Base-by-base conservation (phyloP, 2,329 filamentous ascomycete species). In the Neofusicoccum cordaticola region DNA sequence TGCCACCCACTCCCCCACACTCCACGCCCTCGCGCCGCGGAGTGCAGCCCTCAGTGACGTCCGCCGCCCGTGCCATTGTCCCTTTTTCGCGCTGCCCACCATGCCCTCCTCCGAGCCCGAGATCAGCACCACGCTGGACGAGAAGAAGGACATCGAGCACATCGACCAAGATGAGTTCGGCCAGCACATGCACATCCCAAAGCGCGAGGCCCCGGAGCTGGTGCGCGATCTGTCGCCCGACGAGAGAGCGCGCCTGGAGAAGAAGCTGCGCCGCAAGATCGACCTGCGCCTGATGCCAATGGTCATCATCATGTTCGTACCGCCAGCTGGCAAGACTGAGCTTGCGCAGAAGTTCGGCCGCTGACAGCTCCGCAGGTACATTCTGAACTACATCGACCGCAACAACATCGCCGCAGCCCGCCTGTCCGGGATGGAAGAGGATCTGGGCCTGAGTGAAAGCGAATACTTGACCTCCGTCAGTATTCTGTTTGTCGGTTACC, bases 331-430 rank as follows among this genome's bases (percentile, higher is more conserved):
- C 3, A 9, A 31, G 13, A 37, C 3, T 9, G 17, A 52, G 27
- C 5, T 17, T 11, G n/a, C 22, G 8, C 13, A 34, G 27, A 4
- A 37, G 9, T 11, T 2, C 6, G 12, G 3, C 3, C 5, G 9
- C 34, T 47, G 37, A 64, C 42, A 31, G 31, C 27, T 7, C 48
- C 73, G 91, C 67, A 90, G 92, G 79, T 92, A 92, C 72, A 90
- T 92, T 73, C 82, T 90, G 79, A 92, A 92, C 77, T 92, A 91
- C 74, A 76, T 90, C 12, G 87, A 89, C 70, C 80, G 87, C 41
- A 89, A 89, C 73, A 89, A 90, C 74, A 89, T 90, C 67, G 87
- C 87, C 2, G 83, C 87, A 0, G 89, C 89, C 1, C 83, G 85
- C 22, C 80, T 91, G 47, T 75, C 76, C 13, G 88, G 88, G 5